Base-by-base conservation (phyloP, 73 alveolate genomes). In the Paramecium octaurelia region DNA sequence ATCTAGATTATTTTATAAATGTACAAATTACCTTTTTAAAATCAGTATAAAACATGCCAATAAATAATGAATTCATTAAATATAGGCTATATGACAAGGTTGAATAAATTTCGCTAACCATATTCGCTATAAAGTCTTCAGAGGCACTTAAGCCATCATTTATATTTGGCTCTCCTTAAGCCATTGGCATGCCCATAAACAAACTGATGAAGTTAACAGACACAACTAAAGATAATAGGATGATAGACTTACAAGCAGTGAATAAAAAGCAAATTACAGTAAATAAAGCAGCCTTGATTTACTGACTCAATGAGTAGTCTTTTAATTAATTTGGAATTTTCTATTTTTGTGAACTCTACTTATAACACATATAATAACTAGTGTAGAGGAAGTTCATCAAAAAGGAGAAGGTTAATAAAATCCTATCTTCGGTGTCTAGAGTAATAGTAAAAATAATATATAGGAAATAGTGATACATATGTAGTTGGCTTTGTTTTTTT, bases 51-150 rank as follows among this genome's bases (percentile, higher is more conserved):
- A 31, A 80, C 91, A 80, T 80, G 43, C 91, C 91, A 11, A 80
- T 44, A 46, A 44, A 80, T 7, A 77, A 77, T 8, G 44, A 20
- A 43, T 77, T 77, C 44, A 77, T 42, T 80, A 44, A 80, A 80
- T 80, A 80, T 12, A 80, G 50, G 24, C 77, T 80, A 48, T 80
- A 80, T 1, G 91, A 42, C 34, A 80, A 46, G 23, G 91, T 80
- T 44, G 91, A 80, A 80, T 80, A 80, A 43, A 80, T 80, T 23
- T 80, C 91, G 4, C 91, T 42, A 43, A 80, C 77, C 91, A 80
- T 80, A 42, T 31, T 44, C 1, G 91, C 91, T 24, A 80, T 23
- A 21, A 80, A 43, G 24, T 80, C 91, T 80, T 80, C 91, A 3
- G 70, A 31, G 20, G 91, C 91, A 44, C 91, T 80, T 48, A 80